These are phyloP conservation scores for Telfairia occidentalis DNA, from an alignment of 331 rosid genomes.

Conservation along the genomic window DNA sequence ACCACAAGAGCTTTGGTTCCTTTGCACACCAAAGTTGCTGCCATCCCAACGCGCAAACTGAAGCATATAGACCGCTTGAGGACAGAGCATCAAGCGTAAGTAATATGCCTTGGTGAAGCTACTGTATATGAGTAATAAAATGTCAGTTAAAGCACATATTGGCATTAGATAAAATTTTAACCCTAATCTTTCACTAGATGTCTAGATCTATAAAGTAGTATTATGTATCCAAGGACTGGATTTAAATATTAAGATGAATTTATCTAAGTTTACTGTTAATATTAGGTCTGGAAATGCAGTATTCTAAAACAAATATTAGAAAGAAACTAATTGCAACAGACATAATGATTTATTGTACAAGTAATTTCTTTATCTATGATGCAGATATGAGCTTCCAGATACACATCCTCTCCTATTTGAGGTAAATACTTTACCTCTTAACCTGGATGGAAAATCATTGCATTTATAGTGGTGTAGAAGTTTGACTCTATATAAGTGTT, in stretches of 20 bases:
- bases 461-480: not conserved
- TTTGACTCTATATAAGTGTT: conserved; percentile 1
- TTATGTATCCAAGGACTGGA: not conserved
- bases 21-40: conserved; percentile 50
- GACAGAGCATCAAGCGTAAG: conserved; percentile 93
- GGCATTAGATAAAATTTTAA: not conserved
- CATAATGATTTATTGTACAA: not conserved
- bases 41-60: conserved; percentile 68
- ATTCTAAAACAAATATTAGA: not conserved
- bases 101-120: not conserved
- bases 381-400: conserved; percentile 98
- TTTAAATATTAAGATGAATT: not conserved
- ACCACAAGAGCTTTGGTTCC: conserved; percentile 73
- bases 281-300: not conserved
- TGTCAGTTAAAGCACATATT: not conserved
- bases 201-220: not conserved
- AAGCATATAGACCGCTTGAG: conserved; percentile 69
- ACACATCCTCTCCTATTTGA: conserved; percentile 70
- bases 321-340: not conserved
- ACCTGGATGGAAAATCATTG: not conserved
- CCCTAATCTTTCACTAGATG: not conserved
- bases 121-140: not conserved
- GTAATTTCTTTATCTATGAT: conserved; percentile 22
- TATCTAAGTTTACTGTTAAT: not conserved
- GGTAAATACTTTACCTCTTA: conserved; percentile 38